Percentiles rank a stretch among this genome's conserved stretches.
These are phyloP conservation scores for Myriosclerotinia duriaeana DNA, from an alignment of 2,329 filamentous ascomycete genomes.

Conservation along the genomic window DNA sequence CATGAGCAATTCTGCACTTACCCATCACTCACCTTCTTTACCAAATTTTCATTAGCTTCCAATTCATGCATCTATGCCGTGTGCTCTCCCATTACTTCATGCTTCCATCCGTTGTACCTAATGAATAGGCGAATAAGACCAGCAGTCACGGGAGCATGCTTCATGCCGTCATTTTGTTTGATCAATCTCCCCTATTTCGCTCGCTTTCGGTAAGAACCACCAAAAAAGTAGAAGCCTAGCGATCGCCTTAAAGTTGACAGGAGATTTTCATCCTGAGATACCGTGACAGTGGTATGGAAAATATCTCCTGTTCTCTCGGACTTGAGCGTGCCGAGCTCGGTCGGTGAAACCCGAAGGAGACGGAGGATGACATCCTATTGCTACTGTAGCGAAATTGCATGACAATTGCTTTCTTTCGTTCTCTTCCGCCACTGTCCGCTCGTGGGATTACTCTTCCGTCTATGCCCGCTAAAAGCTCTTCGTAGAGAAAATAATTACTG, in stretches of 20 bases:
- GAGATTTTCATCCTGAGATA: neutral
- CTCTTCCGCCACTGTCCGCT: neutral
- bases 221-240: neutral
- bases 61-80: neutral
- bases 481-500: neutral
- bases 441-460: neutral
- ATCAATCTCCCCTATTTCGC: neutral
- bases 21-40: neutral
- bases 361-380: neutral
- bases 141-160: neutral
- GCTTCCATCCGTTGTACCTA: neutral
- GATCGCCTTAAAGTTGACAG: neutral
- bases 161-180: neutral
- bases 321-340: neutral
- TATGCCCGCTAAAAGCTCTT: neutral
- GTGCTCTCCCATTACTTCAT: neutral
- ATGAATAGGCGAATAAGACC: neutral
- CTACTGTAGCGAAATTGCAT: neutral
- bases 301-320: constrained; percentile 4
- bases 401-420: neutral
- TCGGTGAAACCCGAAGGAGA: neutral
- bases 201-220: neutral
- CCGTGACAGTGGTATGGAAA: constrained; percentile 5
- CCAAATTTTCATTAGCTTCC: neutral
- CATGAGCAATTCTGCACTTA: neutral